Conservation (phyloP, 1,284 basidiomycete genomes). For the Rugosomyces carneus region DNA sequence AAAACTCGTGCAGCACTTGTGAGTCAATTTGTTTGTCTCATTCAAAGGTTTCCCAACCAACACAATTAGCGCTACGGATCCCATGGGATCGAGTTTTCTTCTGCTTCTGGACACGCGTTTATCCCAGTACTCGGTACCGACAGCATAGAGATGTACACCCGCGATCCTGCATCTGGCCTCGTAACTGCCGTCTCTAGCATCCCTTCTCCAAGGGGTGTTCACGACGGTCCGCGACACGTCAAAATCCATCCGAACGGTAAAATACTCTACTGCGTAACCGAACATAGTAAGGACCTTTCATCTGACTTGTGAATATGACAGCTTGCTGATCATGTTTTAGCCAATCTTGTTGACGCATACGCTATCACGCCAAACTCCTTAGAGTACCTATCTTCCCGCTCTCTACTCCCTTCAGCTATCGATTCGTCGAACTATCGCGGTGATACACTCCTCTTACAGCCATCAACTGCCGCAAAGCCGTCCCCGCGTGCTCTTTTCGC, state of each 20-base stretch:
- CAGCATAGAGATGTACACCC: conserved; percentile 38
- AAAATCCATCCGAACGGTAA: conserved; percentile 44
- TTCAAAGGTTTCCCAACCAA: not conserved
- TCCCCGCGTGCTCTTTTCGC: conserved; percentile 34
- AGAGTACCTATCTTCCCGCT: conserved; percentile 29
- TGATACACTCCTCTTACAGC: conserved; percentile 39
- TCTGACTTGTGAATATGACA: not conserved
- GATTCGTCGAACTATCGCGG: conserved; percentile 29
- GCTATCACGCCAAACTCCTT: conserved; percentile 28
- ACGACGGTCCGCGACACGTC: conserved; percentile 44
- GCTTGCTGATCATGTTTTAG: conserved; percentile 19
- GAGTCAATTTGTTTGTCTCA: conserved; percentile 12
- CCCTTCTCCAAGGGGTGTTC: conserved; percentile 31
- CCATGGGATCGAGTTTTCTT: conserved; percentile 41
- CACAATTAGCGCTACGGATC: conserved; percentile 37
- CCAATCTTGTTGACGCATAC: conserved; percentile 40
- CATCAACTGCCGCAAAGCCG: conserved; percentile 28
- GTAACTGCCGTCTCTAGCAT: conserved; percentile 32
- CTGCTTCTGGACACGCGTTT: conserved; percentile 31
- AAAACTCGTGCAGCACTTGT: conserved; percentile 42
- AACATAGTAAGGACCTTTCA: conserved; percentile 34
- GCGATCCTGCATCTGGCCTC: conserved; percentile 25
- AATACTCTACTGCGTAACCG: conserved; percentile 41
- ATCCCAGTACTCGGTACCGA: conserved; percentile 43
- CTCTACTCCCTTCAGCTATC: conserved; percentile 28